phyloP scores from a whole-genome alignment of 208 protist genomes.

The Spongospora subterranea region DNA sequence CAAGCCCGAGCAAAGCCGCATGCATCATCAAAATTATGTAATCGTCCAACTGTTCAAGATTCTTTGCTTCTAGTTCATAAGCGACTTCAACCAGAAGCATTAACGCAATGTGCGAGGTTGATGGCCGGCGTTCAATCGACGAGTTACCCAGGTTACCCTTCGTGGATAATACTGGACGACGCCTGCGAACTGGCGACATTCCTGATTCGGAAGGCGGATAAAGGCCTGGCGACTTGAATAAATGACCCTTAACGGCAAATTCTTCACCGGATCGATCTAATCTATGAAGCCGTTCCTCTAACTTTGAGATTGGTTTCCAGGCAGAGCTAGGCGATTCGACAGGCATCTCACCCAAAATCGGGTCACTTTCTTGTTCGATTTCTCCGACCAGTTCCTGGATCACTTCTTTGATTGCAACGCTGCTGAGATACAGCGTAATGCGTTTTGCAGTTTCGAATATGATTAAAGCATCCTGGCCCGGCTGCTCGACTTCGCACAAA shows the following conservation, averaged over 20 bases:
- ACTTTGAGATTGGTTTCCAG: background rate
- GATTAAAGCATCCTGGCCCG: background rate
- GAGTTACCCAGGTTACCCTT: background rate
- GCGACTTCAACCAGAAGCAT: conserved; percentile 53
- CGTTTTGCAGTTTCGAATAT: conserved; percentile 31
- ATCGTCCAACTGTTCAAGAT: background rate
- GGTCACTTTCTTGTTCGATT: conserved; percentile 37
- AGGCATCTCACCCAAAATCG: background rate
- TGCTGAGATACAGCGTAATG: conserved; percentile 14
- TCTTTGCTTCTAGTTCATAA: background rate
- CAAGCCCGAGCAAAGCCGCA: background rate
- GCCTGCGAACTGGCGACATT: background rate
- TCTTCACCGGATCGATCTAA: background rate
- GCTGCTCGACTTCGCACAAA: background rate
- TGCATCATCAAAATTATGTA: conserved; percentile 17
- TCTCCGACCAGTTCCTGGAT: conserved; percentile 10
- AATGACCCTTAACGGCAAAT: too few relatives aligned
- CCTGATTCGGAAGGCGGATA: background rate
- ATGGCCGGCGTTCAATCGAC: background rate
- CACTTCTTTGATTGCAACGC: background rate
- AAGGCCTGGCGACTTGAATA: background rate
- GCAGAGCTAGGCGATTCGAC: too few relatives aligned
- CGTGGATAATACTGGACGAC: too few relatives aligned
- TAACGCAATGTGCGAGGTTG: background rate
- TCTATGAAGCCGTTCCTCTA: background rate